Evolutionary conservation across 202 grass and related monocot species (phyloP), one percentile per base, ranked within the genome.

Genomic region (Elaeis oleifera): DNA sequence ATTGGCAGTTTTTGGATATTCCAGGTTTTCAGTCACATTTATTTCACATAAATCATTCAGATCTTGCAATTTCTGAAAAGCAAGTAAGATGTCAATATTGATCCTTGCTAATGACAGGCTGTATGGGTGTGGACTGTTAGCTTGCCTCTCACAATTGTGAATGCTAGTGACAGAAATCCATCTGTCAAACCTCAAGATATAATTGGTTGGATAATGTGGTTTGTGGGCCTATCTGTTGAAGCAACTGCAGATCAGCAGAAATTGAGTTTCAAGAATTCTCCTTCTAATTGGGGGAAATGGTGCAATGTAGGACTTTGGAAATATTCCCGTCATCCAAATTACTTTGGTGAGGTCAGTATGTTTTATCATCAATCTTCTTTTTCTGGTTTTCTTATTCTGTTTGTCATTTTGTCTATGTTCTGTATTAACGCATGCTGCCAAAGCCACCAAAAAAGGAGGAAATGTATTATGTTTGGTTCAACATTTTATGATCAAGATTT

Each of bases 141-240:
- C 69, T 75, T 97, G 79, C 94, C 94, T 3, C 58, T 97, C 64
- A 97, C 88, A 69, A 61, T 97, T 83, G 88, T 92, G 65, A 92
- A 92, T 78, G 79, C 94, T 59, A 97, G 82, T 52, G 64, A 81
- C 29, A 71, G 69, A 51, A 88, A 92, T 68, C 85, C 88, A 36
- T 65, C 79, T 1, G 52, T 89, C 36, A 81, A 83, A 76, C 76
- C 94, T 58, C 83, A 79, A 68, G 94, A 97, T 56, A 80, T 92
- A 66, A 82, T 92, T 85, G 88, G 94, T 54, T 97, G 94, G 94
- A 86, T 97, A 75, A 92, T 92, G 58, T 97, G 94, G 94, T 61
- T 73, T 32, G 36, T 89, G 3, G 94, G 94, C 51, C 60, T 80
- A 53, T 56, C 54, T 58, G 23, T 80, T 28, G 94, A 97, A 86